Evolutionary conservation across 352 stramenopile species (phyloP).

Genomic region (Thalassiosira livingstoniorum): DNA sequence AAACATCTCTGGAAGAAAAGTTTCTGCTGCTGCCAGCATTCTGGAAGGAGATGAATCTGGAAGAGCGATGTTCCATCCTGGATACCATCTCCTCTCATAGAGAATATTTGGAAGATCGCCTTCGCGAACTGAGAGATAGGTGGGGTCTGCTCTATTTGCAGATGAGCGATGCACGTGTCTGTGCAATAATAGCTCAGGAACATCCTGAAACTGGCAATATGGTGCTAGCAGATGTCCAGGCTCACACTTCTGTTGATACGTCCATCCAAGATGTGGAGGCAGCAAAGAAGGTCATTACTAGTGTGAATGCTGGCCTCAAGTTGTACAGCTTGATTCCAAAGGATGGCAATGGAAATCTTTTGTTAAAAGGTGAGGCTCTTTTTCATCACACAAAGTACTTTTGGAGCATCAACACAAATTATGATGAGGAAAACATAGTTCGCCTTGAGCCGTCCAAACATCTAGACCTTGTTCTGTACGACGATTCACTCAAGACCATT

Average conservation of each 20-base stretch:
- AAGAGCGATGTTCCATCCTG: slow-evolving; percentile 7
- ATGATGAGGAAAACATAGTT: background rate
- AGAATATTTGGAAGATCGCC: slow-evolving; percentile 14
- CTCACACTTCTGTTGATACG: background rate
- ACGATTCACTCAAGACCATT: background rate
- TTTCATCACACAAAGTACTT: slow-evolving; percentile 19
- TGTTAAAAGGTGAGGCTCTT: background rate
- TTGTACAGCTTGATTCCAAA: background rate
- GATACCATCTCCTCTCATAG: background rate
- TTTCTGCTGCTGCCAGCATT: slow-evolving; percentile 17
- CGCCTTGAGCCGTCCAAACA: slow-evolving; percentile 2
- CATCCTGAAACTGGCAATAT: slow-evolving; percentile 14
- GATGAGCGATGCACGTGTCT: slow-evolving; percentile 13
- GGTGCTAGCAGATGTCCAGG: background rate
- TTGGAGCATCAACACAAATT: background rate
- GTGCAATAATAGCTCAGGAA: background rate
- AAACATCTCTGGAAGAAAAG: slow-evolving; percentile 11
- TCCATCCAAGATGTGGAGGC: background rate
- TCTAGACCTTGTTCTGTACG: slow-evolving; percentile 5
- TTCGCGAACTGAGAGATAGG: background rate
- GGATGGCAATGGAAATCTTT: background rate
- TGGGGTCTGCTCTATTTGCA: slow-evolving; percentile 6
- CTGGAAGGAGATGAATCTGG: slow-evolving; percentile 19
- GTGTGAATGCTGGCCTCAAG: background rate
- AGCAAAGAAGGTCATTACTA: background rate